Conservation (phyloP, 2,329 filamentous ascomycete genomes). For the Arthrobotrys megalospora region DNA sequence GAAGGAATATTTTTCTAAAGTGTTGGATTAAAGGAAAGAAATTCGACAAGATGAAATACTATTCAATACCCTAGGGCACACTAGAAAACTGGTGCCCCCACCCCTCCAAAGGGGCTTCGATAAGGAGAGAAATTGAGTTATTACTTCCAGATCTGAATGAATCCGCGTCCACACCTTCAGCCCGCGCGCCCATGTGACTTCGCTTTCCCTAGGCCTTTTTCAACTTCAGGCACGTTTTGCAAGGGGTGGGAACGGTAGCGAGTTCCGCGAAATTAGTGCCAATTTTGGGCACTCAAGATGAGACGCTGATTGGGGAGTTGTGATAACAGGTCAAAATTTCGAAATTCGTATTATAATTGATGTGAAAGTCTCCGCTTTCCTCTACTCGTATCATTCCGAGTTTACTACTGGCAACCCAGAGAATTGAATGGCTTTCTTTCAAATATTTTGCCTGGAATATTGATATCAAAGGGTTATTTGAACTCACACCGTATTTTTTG, state of each 20-base stretch:
- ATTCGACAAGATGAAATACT: too few species aligned
- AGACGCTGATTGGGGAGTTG: not conserved
- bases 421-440: too few species aligned
- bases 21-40: not conserved
- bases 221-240: slow-evolving; percentile 50
- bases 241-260: slow-evolving; percentile 24
- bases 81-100: not conserved
- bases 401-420: too few species aligned
- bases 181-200: slow-evolving; percentile 31
- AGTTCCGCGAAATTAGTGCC: slow-evolving; percentile 46
- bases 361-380: too few species aligned
- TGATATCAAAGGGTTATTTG: not conserved
- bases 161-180: not conserved
- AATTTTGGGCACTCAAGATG: not conserved
- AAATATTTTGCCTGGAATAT: too few species aligned
- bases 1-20: too few species aligned
- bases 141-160: not conserved
- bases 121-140: not conserved
- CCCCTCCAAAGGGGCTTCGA: not conserved
- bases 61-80: not conserved
- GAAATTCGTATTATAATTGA: too few species aligned
- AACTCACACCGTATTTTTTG: not conserved
- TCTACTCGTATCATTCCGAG: too few species aligned
- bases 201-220: not conserved
- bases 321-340: too few species aligned